Conservation (phyloP, 305 asterid species). For the Withania somnifera region DNA sequence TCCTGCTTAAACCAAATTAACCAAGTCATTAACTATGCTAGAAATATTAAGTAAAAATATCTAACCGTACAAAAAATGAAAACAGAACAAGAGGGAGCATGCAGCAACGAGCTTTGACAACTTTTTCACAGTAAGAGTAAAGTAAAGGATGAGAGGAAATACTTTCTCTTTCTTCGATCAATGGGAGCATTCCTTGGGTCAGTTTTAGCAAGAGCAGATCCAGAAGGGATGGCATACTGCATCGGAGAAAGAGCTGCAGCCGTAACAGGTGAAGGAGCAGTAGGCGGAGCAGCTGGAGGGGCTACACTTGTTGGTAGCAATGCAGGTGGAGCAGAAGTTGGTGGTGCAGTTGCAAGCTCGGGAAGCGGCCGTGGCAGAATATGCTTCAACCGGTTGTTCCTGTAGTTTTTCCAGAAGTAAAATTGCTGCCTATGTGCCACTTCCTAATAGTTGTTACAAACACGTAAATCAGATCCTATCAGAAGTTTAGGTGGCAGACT, state of each 20-base stretch:
- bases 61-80: neutral
- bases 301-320: constrained; percentile 28
- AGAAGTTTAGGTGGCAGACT: neutral
- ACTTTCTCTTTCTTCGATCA: constrained; percentile 89
- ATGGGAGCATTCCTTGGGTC: constrained; percentile 48
- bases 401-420: constrained; percentile 80
- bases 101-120: neutral
- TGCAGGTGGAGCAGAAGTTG: constrained; percentile 38
- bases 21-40: neutral
- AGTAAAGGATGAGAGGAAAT: neutral
- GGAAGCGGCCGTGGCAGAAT: constrained; percentile 81
- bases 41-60: neutral
- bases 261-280: constrained; percentile 33
- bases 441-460: constrained; percentile 41
- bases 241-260: constrained; percentile 45
- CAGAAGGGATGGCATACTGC: constrained; percentile 49
- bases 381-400: constrained; percentile 90
- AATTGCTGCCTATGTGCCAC: constrained; percentile 93
- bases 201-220: constrained; percentile 42
- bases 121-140: neutral
- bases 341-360: constrained; percentile 34
- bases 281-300: constrained; percentile 18
- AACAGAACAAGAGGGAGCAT: neutral
- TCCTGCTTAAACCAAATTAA: constrained; percentile 1
- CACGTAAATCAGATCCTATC: constrained; percentile 7